phyloP scores from a whole-genome alignment of 2,329 filamentous ascomycete species.

The Colletotrichum eremochloae region DNA sequence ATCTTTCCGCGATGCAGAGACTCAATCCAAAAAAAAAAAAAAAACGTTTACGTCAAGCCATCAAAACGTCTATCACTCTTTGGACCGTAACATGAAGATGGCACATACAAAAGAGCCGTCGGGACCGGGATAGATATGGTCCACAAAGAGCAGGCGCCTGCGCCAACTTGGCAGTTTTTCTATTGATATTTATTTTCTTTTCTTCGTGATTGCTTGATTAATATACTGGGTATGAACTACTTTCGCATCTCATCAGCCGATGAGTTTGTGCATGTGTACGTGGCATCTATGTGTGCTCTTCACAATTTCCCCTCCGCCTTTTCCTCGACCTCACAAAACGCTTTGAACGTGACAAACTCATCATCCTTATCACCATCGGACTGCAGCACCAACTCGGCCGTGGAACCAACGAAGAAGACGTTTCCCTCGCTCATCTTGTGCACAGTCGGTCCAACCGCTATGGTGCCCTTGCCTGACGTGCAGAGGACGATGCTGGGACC shows the following conservation, averaged over 20 bases:
- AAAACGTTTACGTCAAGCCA: not conserved
- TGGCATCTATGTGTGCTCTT: slow-evolving; percentile 4
- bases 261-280: not conserved
- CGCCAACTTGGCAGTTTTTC: slow-evolving; percentile 4
- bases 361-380: slow-evolving; percentile 72
- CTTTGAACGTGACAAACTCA: slow-evolving; percentile 89
- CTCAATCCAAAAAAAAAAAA: too few relatives aligned
- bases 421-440: slow-evolving; percentile 80
- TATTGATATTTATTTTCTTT: not conserved
- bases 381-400: slow-evolving; percentile 85
- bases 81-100: not conserved
- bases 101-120: not conserved
- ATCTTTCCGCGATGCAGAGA: too few relatives aligned
- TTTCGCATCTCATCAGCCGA: not conserved
- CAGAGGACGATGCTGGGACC: slow-evolving; percentile 95
- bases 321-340: slow-evolving; percentile 86
- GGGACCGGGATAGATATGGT: not conserved
- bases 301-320: slow-evolving; percentile 51
- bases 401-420: slow-evolving; percentile 89
- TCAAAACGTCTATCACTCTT: not conserved
- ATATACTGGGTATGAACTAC: slow-evolving; percentile 35
- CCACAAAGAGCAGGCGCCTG: not conserved
- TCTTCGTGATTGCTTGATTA: not conserved
- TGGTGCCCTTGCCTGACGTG: slow-evolving; percentile 84
- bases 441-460: slow-evolving; percentile 85